Evolutionary conservation across 441 rosid genomes (phyloP).

Genomic region (Theobroma grandiflorum): DNA sequence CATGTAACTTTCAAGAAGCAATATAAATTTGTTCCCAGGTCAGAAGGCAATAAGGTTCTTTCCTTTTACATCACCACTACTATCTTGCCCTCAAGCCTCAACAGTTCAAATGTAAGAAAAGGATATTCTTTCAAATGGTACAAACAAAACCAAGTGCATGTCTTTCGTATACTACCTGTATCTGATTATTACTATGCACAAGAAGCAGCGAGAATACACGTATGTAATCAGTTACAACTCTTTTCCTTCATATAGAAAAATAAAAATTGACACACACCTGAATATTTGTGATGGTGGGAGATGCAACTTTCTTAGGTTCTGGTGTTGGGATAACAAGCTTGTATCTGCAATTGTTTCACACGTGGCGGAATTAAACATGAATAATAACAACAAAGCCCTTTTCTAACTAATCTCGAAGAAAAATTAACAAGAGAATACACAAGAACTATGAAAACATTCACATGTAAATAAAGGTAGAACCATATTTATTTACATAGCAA

Average conservation of each 20-base stretch:
- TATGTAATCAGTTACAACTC: neutral
- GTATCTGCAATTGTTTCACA: slow-evolving; percentile 57
- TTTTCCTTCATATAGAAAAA: neutral
- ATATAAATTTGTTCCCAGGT: neutral
- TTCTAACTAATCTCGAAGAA: slow-evolving; percentile 25
- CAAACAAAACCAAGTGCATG: too few species aligned
- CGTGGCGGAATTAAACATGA: slow-evolving; percentile 17
- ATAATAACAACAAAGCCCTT: slow-evolving; percentile 9
- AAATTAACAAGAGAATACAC: slow-evolving; percentile 2
- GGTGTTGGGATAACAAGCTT: slow-evolving; percentile 83
- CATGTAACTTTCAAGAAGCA: slow-evolving; percentile 16
- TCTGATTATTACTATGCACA: neutral
- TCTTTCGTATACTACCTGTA: neutral
- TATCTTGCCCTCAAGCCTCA: neutral
- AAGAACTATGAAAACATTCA: neutral
- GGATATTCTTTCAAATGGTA: too few species aligned
- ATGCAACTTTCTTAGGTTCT: slow-evolving; percentile 85
- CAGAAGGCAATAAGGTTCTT: neutral
- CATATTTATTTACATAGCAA: neutral
- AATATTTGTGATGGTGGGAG: slow-evolving; percentile 83
- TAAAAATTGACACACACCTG: slow-evolving; percentile 59
- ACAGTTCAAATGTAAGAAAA: too few species aligned
- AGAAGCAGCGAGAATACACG: neutral
- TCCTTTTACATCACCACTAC: neutral
- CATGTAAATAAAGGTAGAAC: neutral